phyloP scores from a whole-genome alignment of 441 rosid genomes.

The Bruguiera hainesii region DNA sequence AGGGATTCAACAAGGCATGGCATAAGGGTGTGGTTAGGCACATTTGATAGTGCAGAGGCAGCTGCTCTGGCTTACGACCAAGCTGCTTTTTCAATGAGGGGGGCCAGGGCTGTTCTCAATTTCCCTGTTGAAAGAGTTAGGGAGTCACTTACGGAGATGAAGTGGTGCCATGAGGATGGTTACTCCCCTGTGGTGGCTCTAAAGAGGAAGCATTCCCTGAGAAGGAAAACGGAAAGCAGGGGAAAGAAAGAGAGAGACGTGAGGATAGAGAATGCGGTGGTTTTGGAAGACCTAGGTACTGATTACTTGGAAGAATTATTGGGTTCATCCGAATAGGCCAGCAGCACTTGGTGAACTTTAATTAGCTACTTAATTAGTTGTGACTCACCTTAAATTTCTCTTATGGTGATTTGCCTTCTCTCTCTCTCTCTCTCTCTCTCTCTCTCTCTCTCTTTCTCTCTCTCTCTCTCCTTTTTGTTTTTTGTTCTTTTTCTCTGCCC shows the following conservation, averaged over 20 bases:
- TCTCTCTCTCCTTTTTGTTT: neutral
- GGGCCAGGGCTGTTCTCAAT: constrained; percentile 65
- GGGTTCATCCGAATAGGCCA: constrained; percentile 35
- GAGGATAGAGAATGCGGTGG: constrained; percentile 47
- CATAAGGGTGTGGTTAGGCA: constrained; percentile 81
- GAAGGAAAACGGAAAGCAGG: constrained; percentile 43
- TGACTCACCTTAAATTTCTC: too few species aligned
- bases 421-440: too few species aligned
- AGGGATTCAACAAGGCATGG: constrained; percentile 84
- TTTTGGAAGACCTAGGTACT: constrained; percentile 76
- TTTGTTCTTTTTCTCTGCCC: neutral
- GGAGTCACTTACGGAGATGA: constrained; percentile 63
- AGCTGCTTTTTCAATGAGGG: constrained; percentile 88
- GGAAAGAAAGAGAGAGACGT: constrained; percentile 39
- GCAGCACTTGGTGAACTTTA: constrained; percentile 32
- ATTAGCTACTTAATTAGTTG: neutral
- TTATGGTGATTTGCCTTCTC: too few species aligned
- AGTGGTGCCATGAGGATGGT: constrained; percentile 40
- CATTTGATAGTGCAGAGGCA: constrained; percentile 83
- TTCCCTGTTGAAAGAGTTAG: constrained; percentile 70
- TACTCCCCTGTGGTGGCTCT: constrained; percentile 85
- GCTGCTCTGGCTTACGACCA: constrained; percentile 93
- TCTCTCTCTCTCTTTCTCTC: too few species aligned
- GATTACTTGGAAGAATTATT: constrained; percentile 71
- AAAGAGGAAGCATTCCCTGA: constrained; percentile 75